Evolutionary conservation across 2,329 filamentous ascomycete species (phyloP), one percentile per base, ranked within the genome.

Genomic region (Grosmannia huntii): DNA sequence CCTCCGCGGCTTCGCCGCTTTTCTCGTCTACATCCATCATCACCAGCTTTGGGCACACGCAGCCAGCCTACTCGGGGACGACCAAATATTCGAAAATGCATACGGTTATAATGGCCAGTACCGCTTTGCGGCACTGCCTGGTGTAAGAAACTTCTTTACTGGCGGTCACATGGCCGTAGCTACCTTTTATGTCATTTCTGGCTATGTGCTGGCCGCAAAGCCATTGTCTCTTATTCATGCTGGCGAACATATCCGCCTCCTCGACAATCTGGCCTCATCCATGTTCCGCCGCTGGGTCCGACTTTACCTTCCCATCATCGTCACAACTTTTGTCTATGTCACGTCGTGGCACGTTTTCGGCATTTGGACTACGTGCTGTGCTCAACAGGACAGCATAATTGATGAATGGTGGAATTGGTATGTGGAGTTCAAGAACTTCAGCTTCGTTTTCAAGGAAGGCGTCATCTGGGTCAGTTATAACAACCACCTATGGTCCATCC

Each of bases 401-500:
- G 75, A 74, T 12, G 81, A 84, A 63, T 60, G 82, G 1, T 79
- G 76, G 71, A 63, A 67, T 6, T 73, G 76, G 64, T 78, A 78
- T 62, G 60, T 67, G 60, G 81, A 87, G 66, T 73, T 81, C 66
- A 87, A 87, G 66, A 86, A 86, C 67, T 87, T 84, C 70, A 87
- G 78, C 68, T 87, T 84, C 66, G 67, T 86, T 46, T 87, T 82
- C 70, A 78, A 79, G 49, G 74, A 73, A 9, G 80, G 81, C 7
- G 77, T 76, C 11, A 76, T 79, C 12, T 84, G 80, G 73, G 75
- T 83, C 58, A 69, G 70, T 14, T 81, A 81, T 69, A 82, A 84
- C 63, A 74, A 73, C 31, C 83, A 86, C 62, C 66, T 80, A 3
- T 85, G 82, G 81, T 84, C 77, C 0, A 86, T 86, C 57, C 82